Evolutionary conservation across 176 grass and related monocot genomes (phyloP).

Genomic region (Eleusine coracana): DNA sequence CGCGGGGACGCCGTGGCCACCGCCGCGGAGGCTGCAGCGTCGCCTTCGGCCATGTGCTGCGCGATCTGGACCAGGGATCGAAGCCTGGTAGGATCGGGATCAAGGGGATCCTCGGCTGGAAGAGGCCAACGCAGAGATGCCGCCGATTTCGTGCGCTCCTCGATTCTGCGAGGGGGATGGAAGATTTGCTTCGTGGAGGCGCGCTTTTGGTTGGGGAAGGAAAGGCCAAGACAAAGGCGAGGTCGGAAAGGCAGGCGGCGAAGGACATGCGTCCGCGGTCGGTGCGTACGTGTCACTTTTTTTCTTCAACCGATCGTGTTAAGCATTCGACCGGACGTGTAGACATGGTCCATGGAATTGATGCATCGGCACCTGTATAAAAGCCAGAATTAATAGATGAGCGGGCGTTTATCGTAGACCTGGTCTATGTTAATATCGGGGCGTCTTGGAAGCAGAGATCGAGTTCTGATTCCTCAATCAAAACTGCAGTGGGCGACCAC

Average conservation of each 20-base stretch:
- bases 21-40: neutral
- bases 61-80: neutral
- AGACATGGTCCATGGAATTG: neutral
- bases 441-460: neutral
- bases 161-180: neutral
- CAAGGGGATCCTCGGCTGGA: neutral
- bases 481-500: neutral
- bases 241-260: slow-evolving; percentile 3
- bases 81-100: neutral
- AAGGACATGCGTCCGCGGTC: neutral
- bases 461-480: too few species aligned
- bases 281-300: slow-evolving; percentile 10
- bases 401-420: too few species aligned
- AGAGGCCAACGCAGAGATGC: neutral
- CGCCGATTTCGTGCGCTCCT: slow-evolving; percentile 1
- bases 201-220: slow-evolving; percentile 25
- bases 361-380: neutral
- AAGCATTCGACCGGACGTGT: neutral
- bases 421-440: too few species aligned
- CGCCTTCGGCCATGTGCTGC: slow-evolving; percentile 57
- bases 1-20: slow-evolving; percentile 34
- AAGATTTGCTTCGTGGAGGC: slow-evolving; percentile 40
- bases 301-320: neutral
- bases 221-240: neutral
- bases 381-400: too few species aligned